Conservation (phyloP, 345 rosid genomes). For the Stellera chamaejasme region DNA sequence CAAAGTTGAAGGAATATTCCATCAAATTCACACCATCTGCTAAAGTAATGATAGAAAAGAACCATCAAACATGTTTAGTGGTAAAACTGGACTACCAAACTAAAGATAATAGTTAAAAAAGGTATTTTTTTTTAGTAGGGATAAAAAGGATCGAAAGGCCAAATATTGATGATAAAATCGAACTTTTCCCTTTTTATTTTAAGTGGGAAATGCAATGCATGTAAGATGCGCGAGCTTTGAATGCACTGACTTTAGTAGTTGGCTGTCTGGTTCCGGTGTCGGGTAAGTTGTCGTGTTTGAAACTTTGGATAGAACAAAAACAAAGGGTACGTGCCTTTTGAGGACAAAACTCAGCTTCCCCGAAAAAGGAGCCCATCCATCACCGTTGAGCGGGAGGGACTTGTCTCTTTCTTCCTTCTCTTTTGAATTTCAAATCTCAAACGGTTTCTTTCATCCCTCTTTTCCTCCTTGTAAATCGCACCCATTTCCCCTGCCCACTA, state of each 20-base stretch:
- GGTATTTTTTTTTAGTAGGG: no score
- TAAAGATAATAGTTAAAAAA: no score
- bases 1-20: no score
- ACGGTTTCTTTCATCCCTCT: conserved; percentile 17
- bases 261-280: conserved; percentile 17
- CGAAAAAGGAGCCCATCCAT: not conserved
- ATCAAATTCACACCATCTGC: no score
- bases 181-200: no score
- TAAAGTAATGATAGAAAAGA: no score
- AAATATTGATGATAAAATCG: no score
- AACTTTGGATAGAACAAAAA: conserved; percentile 6
- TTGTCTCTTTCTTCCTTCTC: conserved; percentile 2
- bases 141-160: no score
- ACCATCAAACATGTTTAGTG: no score
- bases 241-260: conserved; percentile 6
- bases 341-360: conserved; percentile 7
- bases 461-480: conserved; percentile 2
- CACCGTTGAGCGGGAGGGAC: conserved; percentile 28
- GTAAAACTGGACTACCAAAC: no score
- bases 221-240: not conserved
- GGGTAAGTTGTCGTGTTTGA: conserved; percentile 14
- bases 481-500: conserved; percentile 4
- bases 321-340: conserved; percentile 22
- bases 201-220: no score
- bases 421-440: conserved; percentile 41